These are phyloP conservation scores for Hortaea werneckii DNA, from an alignment of 2,329 filamentous ascomycete genomes.

Conservation along the genomic window DNA sequence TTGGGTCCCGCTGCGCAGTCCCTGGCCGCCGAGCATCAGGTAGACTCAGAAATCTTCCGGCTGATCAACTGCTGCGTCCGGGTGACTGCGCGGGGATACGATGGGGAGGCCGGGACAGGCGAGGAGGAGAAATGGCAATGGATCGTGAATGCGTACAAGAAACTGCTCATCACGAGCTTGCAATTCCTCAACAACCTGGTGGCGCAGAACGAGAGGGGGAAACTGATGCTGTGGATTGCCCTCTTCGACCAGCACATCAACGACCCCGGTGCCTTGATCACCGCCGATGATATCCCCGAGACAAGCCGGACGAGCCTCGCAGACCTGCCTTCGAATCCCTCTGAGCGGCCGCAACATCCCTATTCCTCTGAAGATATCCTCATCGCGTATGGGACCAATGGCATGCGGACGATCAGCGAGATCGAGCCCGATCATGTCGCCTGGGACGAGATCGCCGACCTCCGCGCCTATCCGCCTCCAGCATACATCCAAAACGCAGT, in stretches of 20 bases:
- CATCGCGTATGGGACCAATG: constrained; percentile 20
- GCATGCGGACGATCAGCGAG: not conserved
- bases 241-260: constrained; percentile 41
- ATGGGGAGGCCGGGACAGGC: constrained; percentile 50
- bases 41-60: constrained; percentile 52
- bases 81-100: constrained; percentile 54
- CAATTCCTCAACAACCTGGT: constrained; percentile 58
- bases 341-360: constrained; percentile 9
- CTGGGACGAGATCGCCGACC: not conserved
- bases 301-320: constrained; percentile 6
- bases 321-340: constrained; percentile 9
- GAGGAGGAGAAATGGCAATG: constrained; percentile 57
- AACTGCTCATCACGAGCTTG: constrained; percentile 54
- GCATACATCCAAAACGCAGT: not conserved
- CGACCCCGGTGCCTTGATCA: constrained; percentile 30
- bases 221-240: constrained; percentile 55
- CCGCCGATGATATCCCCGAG: constrained; percentile 19
- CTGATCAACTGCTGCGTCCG: constrained; percentile 55
- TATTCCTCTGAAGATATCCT: constrained; percentile 19
- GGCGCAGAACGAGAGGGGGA: constrained; percentile 54
- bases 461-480: not conserved
- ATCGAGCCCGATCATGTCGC: not conserved
- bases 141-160: constrained; percentile 56
- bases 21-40: constrained; percentile 48
- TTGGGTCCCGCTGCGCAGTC: constrained; percentile 53